Evolutionary conservation across 1,139 yeast species (phyloP).

Genomic region (Candida tetrigidarum): DNA sequence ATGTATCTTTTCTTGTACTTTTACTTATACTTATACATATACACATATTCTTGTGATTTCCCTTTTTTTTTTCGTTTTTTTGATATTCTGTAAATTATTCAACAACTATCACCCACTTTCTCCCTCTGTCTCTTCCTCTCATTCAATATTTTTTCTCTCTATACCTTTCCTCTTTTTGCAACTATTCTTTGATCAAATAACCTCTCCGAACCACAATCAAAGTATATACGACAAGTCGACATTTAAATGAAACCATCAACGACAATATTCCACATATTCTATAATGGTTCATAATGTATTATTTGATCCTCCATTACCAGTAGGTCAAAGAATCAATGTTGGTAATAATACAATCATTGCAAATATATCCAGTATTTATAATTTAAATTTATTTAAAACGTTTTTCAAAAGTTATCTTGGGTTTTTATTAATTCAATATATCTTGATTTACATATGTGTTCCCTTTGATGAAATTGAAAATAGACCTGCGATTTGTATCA

Average conservation of each 20-base stretch:
- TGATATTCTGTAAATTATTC: neutral
- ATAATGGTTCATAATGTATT: conserved; percentile 22
- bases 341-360: conserved; percentile 23
- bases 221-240: too few species aligned
- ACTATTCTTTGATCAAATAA: too few species aligned
- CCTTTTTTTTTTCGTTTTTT: neutral
- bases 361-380: conserved; percentile 27
- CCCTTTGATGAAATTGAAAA: conserved; percentile 49
- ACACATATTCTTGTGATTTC: too few species aligned
- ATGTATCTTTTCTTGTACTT: too few species aligned
- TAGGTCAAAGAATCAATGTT: conserved; percentile 27
- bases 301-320: conserved; percentile 24
- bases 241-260: too few species aligned
- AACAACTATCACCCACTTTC: neutral
- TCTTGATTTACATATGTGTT: conserved; percentile 41
- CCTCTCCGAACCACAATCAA: too few species aligned
- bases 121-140: too few species aligned
- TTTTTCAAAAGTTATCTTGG: conserved; percentile 31
- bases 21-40: too few species aligned
- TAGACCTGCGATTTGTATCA: conserved; percentile 35
- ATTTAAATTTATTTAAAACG: conserved; percentile 20
- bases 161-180: too few species aligned
- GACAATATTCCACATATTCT: neutral
- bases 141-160: too few species aligned
- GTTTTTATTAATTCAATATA: conserved; percentile 39